Evolutionary conservation across 176 grass and related monocot genomes (phyloP), one percentile per base, ranked within the genome.

Genomic region (Eremochloa ophiuroides): DNA sequence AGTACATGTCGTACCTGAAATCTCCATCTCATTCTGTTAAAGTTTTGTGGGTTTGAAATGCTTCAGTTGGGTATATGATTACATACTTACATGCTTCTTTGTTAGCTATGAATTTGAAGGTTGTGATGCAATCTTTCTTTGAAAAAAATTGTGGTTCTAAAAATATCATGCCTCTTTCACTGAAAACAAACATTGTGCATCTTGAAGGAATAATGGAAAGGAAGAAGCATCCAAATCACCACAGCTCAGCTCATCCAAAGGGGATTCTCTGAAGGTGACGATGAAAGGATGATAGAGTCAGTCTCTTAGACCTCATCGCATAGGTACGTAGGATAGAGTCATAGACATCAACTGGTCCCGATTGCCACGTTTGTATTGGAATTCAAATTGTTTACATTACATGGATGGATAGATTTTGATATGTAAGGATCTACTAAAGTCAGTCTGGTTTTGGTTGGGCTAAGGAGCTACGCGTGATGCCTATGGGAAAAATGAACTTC

Each of bases 181-280:
- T 0, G 3, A 79, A 79, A 79, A 68, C 69, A 68, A 79, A 68
- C 61, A 68, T 9, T 43, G 6, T 23, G 47, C 68, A 73, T 84
- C n/a, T 84, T 79, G 43, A 38, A 71, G 67, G 51, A 34, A 68
- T 23, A 67, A 68, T 42, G 28, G 15, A 20, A 42, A 70, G 72
- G 63, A 18, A 77, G 25, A 76, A 64, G 25, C 34, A 76, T 44
- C 33, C 33, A 63, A 72, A 74, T 86, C 37, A 86, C 43, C 28
- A 80, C 60, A 74, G 28, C 69, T 58, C 60, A 74, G 28, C 69
- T 58, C 69, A 80, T 80, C 77, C 43, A 85, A 85, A 63, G 73
- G 75, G 71, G 58, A 72, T 85, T 77, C 37, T 70, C n/a, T 82
- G 55, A 62, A 81, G 22, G 53, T 81, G 64, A 77, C 76, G 33